phyloP scores from a whole-genome alignment of 176 grass and related monocot genomes.

The Carex cristatella region DNA sequence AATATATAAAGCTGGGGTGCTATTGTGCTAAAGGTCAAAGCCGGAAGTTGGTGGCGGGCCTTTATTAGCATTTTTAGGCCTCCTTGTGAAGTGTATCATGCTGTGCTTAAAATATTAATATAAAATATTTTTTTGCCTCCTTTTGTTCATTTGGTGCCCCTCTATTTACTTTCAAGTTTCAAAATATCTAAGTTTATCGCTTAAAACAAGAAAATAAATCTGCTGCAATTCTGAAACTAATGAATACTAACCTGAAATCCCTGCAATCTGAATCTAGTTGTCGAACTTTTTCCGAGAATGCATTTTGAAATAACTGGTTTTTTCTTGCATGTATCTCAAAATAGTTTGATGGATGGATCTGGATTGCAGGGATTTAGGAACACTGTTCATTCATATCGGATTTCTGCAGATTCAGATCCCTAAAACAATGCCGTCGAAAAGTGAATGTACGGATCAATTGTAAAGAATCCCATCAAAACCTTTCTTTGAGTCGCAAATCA shows the following conservation, averaged over 20 bases:
- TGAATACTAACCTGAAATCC: too few species aligned
- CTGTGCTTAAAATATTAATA: background rate
- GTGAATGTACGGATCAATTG: background rate
- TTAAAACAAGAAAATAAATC: background rate
- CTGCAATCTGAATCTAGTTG: too few species aligned
- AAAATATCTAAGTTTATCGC: background rate
- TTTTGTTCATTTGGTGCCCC: background rate
- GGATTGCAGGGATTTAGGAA: too few species aligned
- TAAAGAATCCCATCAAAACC: background rate
- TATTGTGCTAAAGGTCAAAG: conserved; percentile 25
- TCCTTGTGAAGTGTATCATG: conserved; percentile 13
- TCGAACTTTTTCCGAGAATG: too few species aligned
- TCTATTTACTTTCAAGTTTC: background rate
- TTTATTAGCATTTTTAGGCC: conserved; percentile 20
- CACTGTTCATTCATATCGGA: too few species aligned
- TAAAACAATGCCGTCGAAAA: background rate
- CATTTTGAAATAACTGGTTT: too few species aligned
- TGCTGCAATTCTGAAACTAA: too few species aligned
- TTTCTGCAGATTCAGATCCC: too few species aligned
- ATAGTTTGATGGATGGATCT: too few species aligned
- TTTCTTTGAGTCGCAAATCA: background rate
- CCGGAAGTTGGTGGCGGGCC: conserved; percentile 14
- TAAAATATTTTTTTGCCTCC: background rate
- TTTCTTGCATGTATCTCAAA: too few species aligned
- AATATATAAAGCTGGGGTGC: background rate